Conservation (phyloP, 345 rosid species). For the Citrus inodora region DNA sequence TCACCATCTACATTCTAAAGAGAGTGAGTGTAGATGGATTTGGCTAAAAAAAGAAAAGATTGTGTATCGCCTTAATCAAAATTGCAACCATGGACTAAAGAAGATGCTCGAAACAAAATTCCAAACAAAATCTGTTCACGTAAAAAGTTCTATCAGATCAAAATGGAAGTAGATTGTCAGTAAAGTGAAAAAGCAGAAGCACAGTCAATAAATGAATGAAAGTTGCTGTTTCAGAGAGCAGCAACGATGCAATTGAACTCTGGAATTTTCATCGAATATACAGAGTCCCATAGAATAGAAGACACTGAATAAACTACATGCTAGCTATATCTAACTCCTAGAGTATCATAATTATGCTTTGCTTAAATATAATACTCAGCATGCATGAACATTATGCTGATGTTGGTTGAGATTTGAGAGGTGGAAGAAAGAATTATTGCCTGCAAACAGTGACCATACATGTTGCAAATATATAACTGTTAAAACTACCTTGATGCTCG, state of each 20-base stretch:
- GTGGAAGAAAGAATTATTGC: neutral
- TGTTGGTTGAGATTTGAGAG: neutral
- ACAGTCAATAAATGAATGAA: neutral
- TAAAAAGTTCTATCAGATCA: neutral
- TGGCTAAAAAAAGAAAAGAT: neutral
- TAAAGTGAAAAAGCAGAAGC: neutral
- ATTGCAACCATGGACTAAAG: slow-evolving; percentile 1
- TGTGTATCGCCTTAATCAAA: slow-evolving; percentile 15
- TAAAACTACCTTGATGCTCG: neutral
- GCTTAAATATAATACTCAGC: neutral
- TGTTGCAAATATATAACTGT: neutral
- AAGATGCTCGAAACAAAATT: neutral
- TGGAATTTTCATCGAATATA: neutral
- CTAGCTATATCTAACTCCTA: neutral
- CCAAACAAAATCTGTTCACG: neutral
- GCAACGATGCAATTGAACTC: neutral
- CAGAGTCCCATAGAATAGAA: neutral
- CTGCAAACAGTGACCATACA: neutral
- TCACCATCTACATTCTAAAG: neutral
- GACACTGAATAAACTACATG: neutral
- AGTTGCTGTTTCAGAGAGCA: neutral
- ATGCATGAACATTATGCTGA: neutral
- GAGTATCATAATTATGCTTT: neutral
- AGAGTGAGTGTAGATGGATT: slow-evolving; percentile 3
- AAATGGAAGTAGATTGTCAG: neutral